Evolutionary conservation across 352 stramenopile species (phyloP).

Genomic region (Phytopythium delawarense): DNA sequence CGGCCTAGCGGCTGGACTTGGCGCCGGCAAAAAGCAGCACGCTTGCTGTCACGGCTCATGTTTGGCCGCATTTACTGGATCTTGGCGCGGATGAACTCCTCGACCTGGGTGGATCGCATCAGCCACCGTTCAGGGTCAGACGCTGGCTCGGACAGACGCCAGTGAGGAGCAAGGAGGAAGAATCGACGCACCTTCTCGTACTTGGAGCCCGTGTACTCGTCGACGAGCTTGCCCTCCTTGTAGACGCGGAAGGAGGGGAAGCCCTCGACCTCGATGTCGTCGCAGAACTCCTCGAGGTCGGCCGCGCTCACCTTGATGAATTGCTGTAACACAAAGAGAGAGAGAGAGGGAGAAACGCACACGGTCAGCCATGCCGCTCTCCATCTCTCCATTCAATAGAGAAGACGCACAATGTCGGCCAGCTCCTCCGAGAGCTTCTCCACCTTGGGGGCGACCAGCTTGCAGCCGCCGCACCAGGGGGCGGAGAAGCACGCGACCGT

Average conservation of each 20-base stretch:
- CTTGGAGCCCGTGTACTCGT: constrained; percentile 78
- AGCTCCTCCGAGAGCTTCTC: constrained; percentile 60
- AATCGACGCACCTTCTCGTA: constrained; percentile 38
- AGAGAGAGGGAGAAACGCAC: constrained; percentile 10
- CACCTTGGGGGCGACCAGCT: constrained; percentile 62
- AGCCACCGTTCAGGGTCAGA: too few species aligned
- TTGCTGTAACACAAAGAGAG: constrained; percentile 13
- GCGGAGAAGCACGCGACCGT: constrained; percentile 63
- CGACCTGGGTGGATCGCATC: constrained; percentile 17
- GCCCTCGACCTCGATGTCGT: constrained; percentile 75
- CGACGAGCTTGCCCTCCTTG: constrained; percentile 57
- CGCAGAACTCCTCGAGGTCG: constrained; percentile 70
- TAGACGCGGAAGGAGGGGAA: constrained; percentile 80
- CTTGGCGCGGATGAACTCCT: constrained; percentile 66
- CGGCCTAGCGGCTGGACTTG: too few species aligned
- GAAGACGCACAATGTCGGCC: constrained; percentile 22
- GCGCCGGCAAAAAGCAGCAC: not conserved
- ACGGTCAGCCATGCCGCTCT: not conserved
- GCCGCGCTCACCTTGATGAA: constrained; percentile 73
- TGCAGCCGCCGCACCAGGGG: constrained; percentile 75
- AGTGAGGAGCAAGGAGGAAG: too few species aligned
- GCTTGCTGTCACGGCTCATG: not conserved
- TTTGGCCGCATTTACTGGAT: not conserved
- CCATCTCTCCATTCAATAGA: not conserved
- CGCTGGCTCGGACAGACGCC: too few species aligned